Evolutionary conservation across 2,329 filamentous ascomycete genomes (phyloP), one percentile per base, ranked within the genome.

Genomic region (Blastomyces parvus): DNA sequence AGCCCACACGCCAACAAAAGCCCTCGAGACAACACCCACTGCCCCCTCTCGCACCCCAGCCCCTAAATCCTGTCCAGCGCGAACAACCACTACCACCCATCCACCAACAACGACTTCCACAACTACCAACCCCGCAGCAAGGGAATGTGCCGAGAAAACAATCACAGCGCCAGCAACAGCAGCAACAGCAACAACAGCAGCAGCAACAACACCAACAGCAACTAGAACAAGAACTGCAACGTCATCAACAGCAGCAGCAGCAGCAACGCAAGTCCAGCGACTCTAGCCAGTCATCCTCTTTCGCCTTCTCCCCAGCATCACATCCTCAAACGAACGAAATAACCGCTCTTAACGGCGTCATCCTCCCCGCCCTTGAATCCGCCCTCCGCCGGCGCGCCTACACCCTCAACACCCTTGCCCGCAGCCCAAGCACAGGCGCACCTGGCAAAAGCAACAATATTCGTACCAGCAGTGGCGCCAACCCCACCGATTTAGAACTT

Each of bases 331-430:
- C 85, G 63, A 86, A 84, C 14, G 89, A 95, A 64, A 83, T 96
- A 27, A 94, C 95, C 61, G 91, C 92, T 1, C 82, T 97, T 0
- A 90, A 88, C 71, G 90, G 93, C 68, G 93, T 99, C 60, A 90
- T 99, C 46, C 87, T 97, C 66, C 94, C 94, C 0, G 93, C 94
- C 1, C 83, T 99, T 1, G 91, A 96, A 75, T 89, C 94, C 68
- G 91, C 94, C 8, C 84, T 97, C 25, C 90, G 91, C 73, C 84
- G 94, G 60, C 88, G 94, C 61, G 79, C 79, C 33, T 83, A 84
- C 68, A 80, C 83, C 62, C 76, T 87, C 61, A 81, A 82, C 59
- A 72, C 73, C 27, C 68, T 76, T 42, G 69, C 73, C 19, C 70
- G 73, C 56, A 59, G 57, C 58, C 60, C 66, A n/a, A 57, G 62